Base-by-base conservation (phyloP, 345 rosid species). In the Gossypium stocksii region DNA sequence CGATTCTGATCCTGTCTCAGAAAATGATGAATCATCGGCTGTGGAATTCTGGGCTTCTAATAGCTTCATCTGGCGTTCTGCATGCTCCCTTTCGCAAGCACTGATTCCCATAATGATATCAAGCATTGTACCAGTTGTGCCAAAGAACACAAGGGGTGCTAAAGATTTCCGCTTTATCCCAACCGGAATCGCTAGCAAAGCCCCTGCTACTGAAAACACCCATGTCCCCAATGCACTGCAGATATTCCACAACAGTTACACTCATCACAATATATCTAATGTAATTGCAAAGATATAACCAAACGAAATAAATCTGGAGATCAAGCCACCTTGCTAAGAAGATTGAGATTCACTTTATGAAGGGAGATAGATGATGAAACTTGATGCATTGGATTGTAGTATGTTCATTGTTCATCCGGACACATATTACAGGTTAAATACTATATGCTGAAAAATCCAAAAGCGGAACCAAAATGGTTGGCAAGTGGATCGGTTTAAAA, bases 61-160 rank as follows among this genome's bases (percentile, higher is more conserved):
- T 69, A 94, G 85, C 89, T 88, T 85, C 86, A 91, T 91, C 70
- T 92, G 98, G 73, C 87, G 93, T 78, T 95, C 97, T 1, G 99
- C 98, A n/a, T 95, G 96, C 79, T 95, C 98, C 85, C 99, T 89
- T 75, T 90, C 98, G 19, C 99, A 93, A 17, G 91, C 93, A 71
- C 82, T 93, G 79, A 93, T 86, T 44, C 97, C 98, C 80, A 91
- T 85, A 52, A 92, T 90, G 76, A 92, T 94, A 73, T 94, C 98
- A 5, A 92, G 91, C 98, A 94, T 94, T 19, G 98, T 92, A 44
- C 98, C 98, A 0, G 98, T 94, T 14, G 98, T 92, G 80, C 98
- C 97, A 11, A 94, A 92, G 89, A 93, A 93, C 73, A 93, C 98
- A 4, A 94, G 94, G 9, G 98, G 97, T 2, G 85, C 96, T 22